Evolutionary conservation across 2,329 filamentous ascomycete species (phyloP).

Genomic region (Fusarium sp.): DNA sequence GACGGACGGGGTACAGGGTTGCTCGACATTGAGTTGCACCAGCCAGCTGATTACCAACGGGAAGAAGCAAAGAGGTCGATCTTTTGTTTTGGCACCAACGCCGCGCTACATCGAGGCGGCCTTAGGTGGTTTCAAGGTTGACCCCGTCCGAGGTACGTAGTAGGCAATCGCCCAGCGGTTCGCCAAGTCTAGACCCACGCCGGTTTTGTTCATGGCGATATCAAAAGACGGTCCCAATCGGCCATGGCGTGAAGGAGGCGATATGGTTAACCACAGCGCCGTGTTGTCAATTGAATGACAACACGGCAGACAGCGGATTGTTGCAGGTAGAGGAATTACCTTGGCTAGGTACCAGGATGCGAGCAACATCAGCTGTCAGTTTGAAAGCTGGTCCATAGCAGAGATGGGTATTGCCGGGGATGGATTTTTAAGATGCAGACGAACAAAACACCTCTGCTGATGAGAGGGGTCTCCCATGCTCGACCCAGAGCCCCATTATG

Average conservation of each 20-base stretch:
- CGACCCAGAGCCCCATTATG: conserved; percentile 17
- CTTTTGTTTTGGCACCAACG: conserved; percentile 16
- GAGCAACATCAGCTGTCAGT: conserved; percentile 19
- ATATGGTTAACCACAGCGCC: background rate
- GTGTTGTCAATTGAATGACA: background rate
- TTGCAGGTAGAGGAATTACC: conserved; percentile 1
- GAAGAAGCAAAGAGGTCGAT: conserved; percentile 24
- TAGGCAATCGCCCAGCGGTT: conserved; percentile 16
- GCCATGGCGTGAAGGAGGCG: conserved; percentile 1
- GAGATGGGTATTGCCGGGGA: conserved; percentile 17
- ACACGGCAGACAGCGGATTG: conserved; percentile 5
- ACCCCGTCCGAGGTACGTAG: conserved; percentile 16
- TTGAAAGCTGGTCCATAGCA: conserved; percentile 15
- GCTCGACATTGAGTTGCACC: conserved; percentile 10
- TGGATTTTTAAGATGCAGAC: background rate
- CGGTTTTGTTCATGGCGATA: conserved; percentile 11
- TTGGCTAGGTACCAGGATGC: conserved; percentile 13
- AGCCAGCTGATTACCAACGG: conserved; percentile 20
- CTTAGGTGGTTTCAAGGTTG: conserved; percentile 26
- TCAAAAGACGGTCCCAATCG: conserved; percentile 9
- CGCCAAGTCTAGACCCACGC: conserved; percentile 26
- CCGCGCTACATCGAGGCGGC: conserved; percentile 13
- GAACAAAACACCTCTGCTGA: conserved; percentile 3
- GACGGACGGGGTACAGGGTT: conserved; percentile 18
- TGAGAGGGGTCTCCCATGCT: conserved; percentile 23